Evolutionary conservation across 2,329 filamentous ascomycete genomes (phyloP), one percentile per base, ranked within the genome.

Genomic region (Fusarium verrucosum): DNA sequence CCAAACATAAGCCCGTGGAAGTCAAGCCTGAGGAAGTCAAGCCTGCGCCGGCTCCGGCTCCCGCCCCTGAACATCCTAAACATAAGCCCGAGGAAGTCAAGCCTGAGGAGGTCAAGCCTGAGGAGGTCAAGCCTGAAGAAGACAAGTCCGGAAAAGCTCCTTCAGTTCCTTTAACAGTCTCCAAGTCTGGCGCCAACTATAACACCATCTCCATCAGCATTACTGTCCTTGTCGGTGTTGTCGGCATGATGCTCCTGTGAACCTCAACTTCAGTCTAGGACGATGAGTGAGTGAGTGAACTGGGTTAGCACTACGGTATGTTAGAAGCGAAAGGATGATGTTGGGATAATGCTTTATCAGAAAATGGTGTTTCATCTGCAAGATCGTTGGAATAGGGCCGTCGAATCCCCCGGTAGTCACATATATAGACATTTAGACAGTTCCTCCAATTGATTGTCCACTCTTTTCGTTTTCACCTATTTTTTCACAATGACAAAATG

Each of bases 141-240:
- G 47, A 19, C 14, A 41, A 25, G 35, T 7, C 17, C 10, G 42
- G 25, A 10, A 49, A 50, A 11, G 42, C 47, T 38, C 57, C 58
- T 9, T 30, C 33, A 19, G 36, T 46, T 19, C 70, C 70, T 9
- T 9, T 55, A 23, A 59, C 50, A 16, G 69, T 72, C 16, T 52
- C 66, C 30, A 58, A 62, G 19, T 63, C 68, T n/a, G 65, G 42
- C 10, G 66, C 54, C 9, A 64, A 35, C 32, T 66, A 49, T 51
- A 56, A 45, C n/a, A 44, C 44, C 33, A 50, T 58, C 50, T 66
- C 70, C 11, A 46, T 53, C 7, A 23, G 45, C 14, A 35, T 53
- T 37, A 35, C 62, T 16, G 46, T 53, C 10, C 4, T 71, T 41
- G 62, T 50, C 13, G 66, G 58, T 16, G 19, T 71, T 44, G 42